Percentiles rank a stretch among this genome's conserved stretches.
Evolutionary conservation across 495 filamentous ascomycete genomes (phyloP).

Genomic region (Lasiosphaeriaceae sp.): DNA sequence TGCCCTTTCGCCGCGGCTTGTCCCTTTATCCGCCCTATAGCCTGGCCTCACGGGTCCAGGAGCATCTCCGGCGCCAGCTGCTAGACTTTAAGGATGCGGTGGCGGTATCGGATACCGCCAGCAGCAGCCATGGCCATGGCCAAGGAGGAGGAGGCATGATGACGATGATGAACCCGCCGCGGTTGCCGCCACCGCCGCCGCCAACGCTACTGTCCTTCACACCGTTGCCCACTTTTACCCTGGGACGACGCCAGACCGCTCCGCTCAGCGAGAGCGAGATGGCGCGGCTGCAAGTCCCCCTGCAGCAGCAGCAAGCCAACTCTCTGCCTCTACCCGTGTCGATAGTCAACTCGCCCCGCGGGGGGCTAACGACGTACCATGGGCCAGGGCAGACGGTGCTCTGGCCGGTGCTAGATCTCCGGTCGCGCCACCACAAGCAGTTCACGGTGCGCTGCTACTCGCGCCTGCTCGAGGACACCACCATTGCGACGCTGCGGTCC

Average conservation of each 20-base stretch:
- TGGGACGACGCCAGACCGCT: constrained; percentile 75
- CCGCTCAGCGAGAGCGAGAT: constrained; percentile 48
- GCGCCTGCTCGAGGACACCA: constrained; percentile 66
- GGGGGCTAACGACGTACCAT: constrained; percentile 92
- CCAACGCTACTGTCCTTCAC: constrained; percentile 82
- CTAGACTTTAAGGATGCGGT: constrained; percentile 30
- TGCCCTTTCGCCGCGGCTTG: constrained; percentile 42
- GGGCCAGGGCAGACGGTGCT: constrained; percentile 89
- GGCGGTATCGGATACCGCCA: not conserved
- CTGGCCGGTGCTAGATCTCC: constrained; percentile 80
- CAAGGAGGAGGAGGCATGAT: not conserved
- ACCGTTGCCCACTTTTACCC: constrained; percentile 82
- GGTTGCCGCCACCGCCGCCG: constrained; percentile 35
- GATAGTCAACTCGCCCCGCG: constrained; percentile 67
- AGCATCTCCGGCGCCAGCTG: constrained; percentile 27
- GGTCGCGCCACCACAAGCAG: constrained; percentile 28
- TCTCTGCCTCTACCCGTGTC: constrained; percentile 4
- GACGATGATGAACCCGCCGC: too few relatives aligned
- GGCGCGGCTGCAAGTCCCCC: constrained; percentile 33
- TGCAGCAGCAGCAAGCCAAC: constrained; percentile 15
- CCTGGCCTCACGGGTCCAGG: constrained; percentile 41
- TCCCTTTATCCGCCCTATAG: constrained; percentile 33
- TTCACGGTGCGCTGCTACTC: constrained; percentile 63
- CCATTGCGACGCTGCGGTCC: constrained; percentile 56
- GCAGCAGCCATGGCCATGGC: not conserved